Percentiles rank a stretch among this genome's conserved stretches.
These are phyloP conservation scores for Coleophoma crateriformis DNA, from an alignment of 2,329 filamentous ascomycete species.

Conservation along the genomic window DNA sequence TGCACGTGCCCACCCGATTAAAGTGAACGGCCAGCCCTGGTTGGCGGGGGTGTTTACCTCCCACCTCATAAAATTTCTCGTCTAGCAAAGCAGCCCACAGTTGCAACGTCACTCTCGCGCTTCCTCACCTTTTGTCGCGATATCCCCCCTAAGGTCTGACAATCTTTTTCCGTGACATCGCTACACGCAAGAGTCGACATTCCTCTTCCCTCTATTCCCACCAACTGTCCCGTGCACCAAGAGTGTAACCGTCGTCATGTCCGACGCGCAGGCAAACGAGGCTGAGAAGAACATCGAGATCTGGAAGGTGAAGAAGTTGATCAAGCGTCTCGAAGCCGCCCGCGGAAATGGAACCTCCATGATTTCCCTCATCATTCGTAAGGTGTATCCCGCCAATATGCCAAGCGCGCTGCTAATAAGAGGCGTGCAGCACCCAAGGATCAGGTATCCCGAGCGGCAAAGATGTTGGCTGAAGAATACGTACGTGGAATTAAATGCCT, in stretches of 20 bases:
- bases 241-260: conserved; percentile 57
- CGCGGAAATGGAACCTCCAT: conserved; percentile 98
- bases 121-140: too few relatives aligned
- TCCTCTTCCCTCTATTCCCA: too few relatives aligned
- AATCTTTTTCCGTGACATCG: too few relatives aligned
- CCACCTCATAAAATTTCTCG: too few relatives aligned
- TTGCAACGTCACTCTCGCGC: too few relatives aligned
- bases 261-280: conserved; percentile 80
- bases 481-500: conserved; percentile 45
- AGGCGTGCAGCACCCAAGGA: conserved; percentile 77
- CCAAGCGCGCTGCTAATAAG: conserved; percentile 15
- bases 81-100: too few relatives aligned
- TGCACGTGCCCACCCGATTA: too few relatives aligned
- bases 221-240: too few relatives aligned
- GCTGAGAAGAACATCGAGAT: conserved; percentile 95
- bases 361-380: conserved; percentile 99
- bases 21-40: too few relatives aligned
- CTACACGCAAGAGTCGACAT: too few relatives aligned
- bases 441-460: conserved; percentile 90
- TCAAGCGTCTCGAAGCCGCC: conserved; percentile 95
- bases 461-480: conserved; percentile 99
- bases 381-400: conserved; percentile 25
- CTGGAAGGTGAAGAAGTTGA: conserved; percentile 99
- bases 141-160: too few relatives aligned
- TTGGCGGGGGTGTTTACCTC: conserved; percentile 5